Percentiles rank a stretch among this genome's conserved stretches.
phyloP scores from a whole-genome alignment of 2,329 filamentous ascomycete species.

The Setomelanomma holmii region DNA sequence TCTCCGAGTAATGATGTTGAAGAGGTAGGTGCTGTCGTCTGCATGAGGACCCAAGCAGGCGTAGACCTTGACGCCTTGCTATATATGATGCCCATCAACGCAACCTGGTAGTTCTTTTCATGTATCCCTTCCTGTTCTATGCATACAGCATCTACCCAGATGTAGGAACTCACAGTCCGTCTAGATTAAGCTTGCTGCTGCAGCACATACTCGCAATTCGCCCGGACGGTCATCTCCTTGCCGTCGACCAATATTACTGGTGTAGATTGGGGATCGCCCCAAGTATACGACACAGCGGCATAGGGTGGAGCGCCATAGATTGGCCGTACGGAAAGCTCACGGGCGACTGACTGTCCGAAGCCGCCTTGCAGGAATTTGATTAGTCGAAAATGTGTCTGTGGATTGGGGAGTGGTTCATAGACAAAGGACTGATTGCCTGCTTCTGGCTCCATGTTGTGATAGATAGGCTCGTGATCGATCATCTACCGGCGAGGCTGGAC shows the following conservation, averaged over 20 bases:
- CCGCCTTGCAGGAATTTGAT: background rate
- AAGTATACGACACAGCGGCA: background rate
- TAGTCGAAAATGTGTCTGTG: background rate
- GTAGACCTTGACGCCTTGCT: background rate
- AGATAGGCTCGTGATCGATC: no score
- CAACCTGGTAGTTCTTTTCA: background rate
- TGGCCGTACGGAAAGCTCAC: background rate
- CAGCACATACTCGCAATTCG: background rate
- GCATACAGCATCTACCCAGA: background rate
- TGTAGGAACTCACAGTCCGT: background rate
- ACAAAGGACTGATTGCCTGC: no score
- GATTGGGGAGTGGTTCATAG: background rate
- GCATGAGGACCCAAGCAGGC: background rate
- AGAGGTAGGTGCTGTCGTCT: background rate
- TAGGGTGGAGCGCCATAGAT: background rate
- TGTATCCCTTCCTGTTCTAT: background rate
- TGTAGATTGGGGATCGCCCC: background rate
- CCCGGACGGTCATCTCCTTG: background rate
- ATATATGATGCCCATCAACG: background rate
- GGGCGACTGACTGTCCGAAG: background rate
- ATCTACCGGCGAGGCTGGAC: no score
- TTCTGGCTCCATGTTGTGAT: no score
- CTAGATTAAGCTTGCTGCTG: background rate
- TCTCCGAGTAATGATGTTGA: background rate
- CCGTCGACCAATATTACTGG: background rate